These are phyloP conservation scores for Larix kaempferi DNA, from an alignment of 75 land plant species.

Conservation along the genomic window DNA sequence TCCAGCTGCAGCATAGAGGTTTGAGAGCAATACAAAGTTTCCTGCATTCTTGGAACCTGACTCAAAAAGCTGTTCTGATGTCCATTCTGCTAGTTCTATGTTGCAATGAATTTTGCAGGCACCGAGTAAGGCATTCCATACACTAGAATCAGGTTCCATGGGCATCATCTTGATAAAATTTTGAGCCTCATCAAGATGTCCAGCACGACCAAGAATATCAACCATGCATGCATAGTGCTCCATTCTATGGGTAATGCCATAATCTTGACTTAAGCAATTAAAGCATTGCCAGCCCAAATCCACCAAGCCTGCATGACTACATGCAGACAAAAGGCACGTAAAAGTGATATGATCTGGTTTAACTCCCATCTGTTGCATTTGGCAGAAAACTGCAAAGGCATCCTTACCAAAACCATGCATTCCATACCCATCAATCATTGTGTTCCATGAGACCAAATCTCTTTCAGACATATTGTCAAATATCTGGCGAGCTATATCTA, in stretches of 20 bases:
- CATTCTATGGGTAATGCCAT: slow-evolving; percentile 24
- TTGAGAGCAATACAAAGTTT: slow-evolving; percentile 32
- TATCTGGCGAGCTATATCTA: slow-evolving; percentile 37
- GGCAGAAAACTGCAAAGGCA: slow-evolving; percentile 7
- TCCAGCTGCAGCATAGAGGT: slow-evolving; percentile 39
- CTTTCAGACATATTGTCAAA: slow-evolving; percentile 40
- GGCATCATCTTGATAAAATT: slow-evolving; percentile 34
- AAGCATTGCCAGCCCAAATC: slow-evolving; percentile 36
- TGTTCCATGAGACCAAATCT: slow-evolving; percentile 63
- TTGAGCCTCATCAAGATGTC: slow-evolving; percentile 43
- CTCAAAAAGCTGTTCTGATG: slow-evolving; percentile 18
- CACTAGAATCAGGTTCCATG: slow-evolving; percentile 14
- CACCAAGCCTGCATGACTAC: slow-evolving; percentile 35
- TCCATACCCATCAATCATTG: slow-evolving; percentile 47
- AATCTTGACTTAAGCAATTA: slow-evolving; percentile 23
- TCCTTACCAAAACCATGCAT: slow-evolving; percentile 24
- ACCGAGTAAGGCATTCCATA: slow-evolving; percentile 48
- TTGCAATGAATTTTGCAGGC: slow-evolving; percentile 52
- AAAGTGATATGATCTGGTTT: slow-evolving; percentile 41
- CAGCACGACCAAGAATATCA: slow-evolving; percentile 57
- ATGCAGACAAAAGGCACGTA: slow-evolving; percentile 33
- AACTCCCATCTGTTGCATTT: slow-evolving; percentile 34
- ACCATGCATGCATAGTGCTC: slow-evolving; percentile 57
- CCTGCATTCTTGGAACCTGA: slow-evolving; percentile 21
- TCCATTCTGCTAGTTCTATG: slow-evolving; percentile 25